A percentile compares a stretch with the other conserved stretches of the same genome.
Evolutionary conservation across 257 asterid genomes (phyloP).

Genomic region (Rauvolfia tetraphylla): DNA sequence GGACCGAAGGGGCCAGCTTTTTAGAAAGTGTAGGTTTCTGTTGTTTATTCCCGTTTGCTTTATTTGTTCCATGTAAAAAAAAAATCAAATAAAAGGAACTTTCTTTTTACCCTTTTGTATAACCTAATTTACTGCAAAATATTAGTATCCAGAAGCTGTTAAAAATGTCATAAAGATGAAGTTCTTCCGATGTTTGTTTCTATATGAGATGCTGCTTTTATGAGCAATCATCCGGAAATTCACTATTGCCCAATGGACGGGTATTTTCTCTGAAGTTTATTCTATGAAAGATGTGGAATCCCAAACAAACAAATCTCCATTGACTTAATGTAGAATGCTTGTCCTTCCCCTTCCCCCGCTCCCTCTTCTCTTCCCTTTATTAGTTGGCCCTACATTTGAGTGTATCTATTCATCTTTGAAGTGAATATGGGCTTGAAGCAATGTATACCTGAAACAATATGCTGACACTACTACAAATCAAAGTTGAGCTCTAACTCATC

Average conservation of each 20-base stretch:
- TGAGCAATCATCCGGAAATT: not conserved
- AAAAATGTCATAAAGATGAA: not conserved
- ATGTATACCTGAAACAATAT: not conserved
- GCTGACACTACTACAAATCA: not conserved
- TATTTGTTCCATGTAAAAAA: slow-evolving; percentile 11
- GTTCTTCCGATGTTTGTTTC: not conserved
- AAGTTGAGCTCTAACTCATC: not conserved
- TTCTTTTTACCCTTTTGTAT: slow-evolving; percentile 1
- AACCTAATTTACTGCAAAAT: slow-evolving; percentile 4
- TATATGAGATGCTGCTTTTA: not conserved
- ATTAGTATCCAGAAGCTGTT: not conserved
- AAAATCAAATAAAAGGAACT: slow-evolving; percentile 3
- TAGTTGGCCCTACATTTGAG: not conserved
- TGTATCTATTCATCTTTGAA: not conserved
- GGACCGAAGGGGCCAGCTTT: not conserved
- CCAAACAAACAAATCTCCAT: not conserved
- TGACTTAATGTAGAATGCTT: not conserved
- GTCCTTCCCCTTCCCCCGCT: too few species aligned
- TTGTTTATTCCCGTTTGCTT: slow-evolving; percentile 22
- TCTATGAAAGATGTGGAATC: not conserved
- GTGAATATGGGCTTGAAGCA: not conserved
- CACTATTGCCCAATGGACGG: not conserved
- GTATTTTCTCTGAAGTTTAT: not conserved
- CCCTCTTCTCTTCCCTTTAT: not conserved
- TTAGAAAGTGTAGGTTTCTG: slow-evolving; percentile 17